Percentiles rank a stretch among this genome's conserved stretches.
Conservation (phyloP, 2,329 filamentous ascomycete genomes). For the Aspergillus sojae region DNA sequence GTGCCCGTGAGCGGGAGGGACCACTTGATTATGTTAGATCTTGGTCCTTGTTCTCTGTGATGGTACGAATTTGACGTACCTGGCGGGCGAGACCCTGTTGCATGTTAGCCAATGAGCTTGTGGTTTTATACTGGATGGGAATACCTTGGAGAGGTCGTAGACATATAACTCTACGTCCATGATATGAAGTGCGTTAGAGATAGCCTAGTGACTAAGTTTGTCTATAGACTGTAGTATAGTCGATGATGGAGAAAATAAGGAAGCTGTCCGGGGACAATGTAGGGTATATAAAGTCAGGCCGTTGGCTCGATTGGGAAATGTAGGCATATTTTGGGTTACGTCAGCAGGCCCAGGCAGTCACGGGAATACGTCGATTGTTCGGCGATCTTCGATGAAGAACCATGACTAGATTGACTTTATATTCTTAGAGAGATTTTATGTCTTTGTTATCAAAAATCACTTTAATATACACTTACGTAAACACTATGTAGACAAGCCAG, state of each 20-base stretch:
- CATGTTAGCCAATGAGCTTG: constrained; percentile 22
- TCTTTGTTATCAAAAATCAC: neutral
- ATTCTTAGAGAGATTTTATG: neutral
- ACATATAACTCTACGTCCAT: constrained; percentile 80
- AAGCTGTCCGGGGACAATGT: neutral
- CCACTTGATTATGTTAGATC: constrained; percentile 45
- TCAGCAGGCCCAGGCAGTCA: constrained; percentile 25
- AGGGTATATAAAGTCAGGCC: neutral
- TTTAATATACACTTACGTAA: neutral
- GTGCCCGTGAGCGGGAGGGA: constrained; percentile 63
- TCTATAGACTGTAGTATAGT: neutral
- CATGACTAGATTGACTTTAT: neutral
- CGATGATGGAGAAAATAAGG: neutral
- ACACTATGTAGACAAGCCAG: neutral
- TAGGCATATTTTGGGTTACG: constrained; percentile 30
- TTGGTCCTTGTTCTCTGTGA: neutral
- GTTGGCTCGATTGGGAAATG: neutral
- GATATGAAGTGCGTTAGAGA: neutral
- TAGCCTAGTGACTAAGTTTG: neutral
- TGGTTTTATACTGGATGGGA: neutral
- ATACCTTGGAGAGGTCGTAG: constrained; percentile 71
- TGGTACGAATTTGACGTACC: constrained; percentile 33
- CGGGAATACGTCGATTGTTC: constrained; percentile 13
- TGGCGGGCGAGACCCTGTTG: constrained; percentile 57
- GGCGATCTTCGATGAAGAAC: constrained; percentile 15